Evolutionary conservation across 805 yeast species (phyloP), one percentile per base, ranked within the genome.

Genomic region (Candida pseudofarinosa): DNA sequence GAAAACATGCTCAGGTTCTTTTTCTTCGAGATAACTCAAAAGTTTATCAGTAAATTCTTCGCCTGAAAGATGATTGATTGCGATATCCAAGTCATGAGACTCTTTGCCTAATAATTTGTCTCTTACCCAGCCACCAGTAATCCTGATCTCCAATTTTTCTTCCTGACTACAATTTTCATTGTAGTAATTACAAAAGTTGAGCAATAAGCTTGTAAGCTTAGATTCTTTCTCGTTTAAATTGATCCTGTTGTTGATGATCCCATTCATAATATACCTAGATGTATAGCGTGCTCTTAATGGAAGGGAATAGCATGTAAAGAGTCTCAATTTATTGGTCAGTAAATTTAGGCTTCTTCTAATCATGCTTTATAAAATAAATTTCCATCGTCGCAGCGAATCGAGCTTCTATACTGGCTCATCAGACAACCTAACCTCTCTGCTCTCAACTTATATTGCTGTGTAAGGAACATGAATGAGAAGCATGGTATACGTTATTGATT

Each of bases 111-210:
- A 68, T 20, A 93, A 68, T 64, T 93, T 93, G 62, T 93, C 99
- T 53, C 99, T 76, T 2, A 93, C 99, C 99, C 99, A 91, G 0
- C 99, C 99, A 30, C 99, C 99, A 0, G 97, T 90, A 51, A 93
- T 86, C 46, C 99, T 63, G 12, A 86, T 70, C 35, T 75, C 82
- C 7, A 83, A 58, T 17, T 48, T 52, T 14, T 53, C 38, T 12
- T 37, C 38, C 17, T 55, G 47, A 13, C 44, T 43, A 17, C 40
- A 35, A 2, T 45, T 37, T 10, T 48, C 19, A 46, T 74, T 73
- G 50, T 72, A 68, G 37, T 55, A 48, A 36, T 54, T 49, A 53
- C 73, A 69, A 51, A 65, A 77, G 30, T 66, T 70, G 15, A 67
- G 66, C 30, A 77, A 55, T 8, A 76, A 48, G 31, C 55, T 48